Percentiles rank a stretch among this genome's conserved stretches.
Conservation (phyloP, 805 yeast genomes). For the Henningerozyma blattae region DNA sequence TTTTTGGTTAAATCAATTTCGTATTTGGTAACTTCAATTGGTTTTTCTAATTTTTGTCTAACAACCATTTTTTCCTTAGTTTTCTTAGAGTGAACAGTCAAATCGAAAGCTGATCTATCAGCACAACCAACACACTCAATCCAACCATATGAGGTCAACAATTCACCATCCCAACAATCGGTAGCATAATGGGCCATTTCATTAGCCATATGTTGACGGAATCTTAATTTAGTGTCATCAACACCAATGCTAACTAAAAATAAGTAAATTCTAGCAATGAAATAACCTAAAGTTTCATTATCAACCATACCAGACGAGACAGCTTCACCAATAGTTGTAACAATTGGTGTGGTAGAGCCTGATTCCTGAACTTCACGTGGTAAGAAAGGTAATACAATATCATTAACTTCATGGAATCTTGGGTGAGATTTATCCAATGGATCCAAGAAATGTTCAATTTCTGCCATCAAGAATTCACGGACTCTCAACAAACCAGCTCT, state of each 20-base stretch:
- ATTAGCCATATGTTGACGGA: constrained; percentile 96
- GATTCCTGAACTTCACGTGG: constrained; percentile 81
- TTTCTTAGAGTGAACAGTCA: constrained; percentile 87
- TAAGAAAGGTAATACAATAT: constrained; percentile 62
- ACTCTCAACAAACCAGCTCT: constrained; percentile 96
- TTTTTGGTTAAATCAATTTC: constrained; percentile 87
- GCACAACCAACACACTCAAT: constrained; percentile 99
- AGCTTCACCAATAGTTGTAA: constrained; percentile 77
- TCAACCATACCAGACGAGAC: constrained; percentile 81
- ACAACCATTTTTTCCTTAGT: constrained; percentile 93
- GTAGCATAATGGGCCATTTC: constrained; percentile 99
- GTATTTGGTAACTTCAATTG: constrained; percentile 66
- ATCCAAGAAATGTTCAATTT: constrained; percentile 96
- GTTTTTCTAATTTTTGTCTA: constrained; percentile 78
- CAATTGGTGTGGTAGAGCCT: constrained; percentile 62
- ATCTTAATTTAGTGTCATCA: constrained; percentile 70
- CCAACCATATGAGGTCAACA: constrained; percentile 96
- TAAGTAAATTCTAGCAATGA: constrained; percentile 81
- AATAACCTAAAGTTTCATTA: constrained; percentile 94
- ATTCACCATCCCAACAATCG: constrained; percentile 99
- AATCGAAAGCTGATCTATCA: constrained; percentile 96
- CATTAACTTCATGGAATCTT: constrained; percentile 63
- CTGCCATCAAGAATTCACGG: constrained; percentile 98
- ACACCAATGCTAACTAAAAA: constrained; percentile 87
- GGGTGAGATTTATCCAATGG: constrained; percentile 79